Evolutionary conservation across 441 rosid species (phyloP), one percentile per base, ranked within the genome.

Genomic region (Euphorbia celastroides): DNA sequence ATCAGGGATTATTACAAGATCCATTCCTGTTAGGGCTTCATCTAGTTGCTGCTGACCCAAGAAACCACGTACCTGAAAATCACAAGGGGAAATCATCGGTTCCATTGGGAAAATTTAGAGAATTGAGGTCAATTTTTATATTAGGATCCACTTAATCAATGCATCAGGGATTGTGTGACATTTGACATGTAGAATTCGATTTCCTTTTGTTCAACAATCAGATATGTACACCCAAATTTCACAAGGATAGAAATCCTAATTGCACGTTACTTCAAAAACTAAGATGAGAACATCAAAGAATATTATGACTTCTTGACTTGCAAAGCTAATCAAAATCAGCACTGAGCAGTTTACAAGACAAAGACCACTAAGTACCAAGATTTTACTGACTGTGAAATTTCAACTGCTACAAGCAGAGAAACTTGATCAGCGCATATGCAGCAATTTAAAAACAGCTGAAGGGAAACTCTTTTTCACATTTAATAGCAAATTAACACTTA

Each of bases 1-100:
- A 57, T 97, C 98, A 20, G 97, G 98, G 66, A 93, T 89, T 36
- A 93, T 79, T 56, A 89, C 95, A 74, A 90, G 84, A 72, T 93
- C 89, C 88, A 89, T 86, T 38, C 93, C 97, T 25, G 79, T 85
- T 26, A 93, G 88, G 10, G 94, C 93, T 70, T 82, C 83, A 71
- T 84, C 90, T 76, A 93, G 72, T 41, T 90, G 91, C 51, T 82
- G 75, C 67, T 82, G 88, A 22, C 97, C 97, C 30, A 91, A 74
- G 85, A 93, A 93, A 61, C 96, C 96, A 46, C 86, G 89, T 26
- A 90, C 97, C 96, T 88, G 60, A 2, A 71, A 34, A 44, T 57
- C 8, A 34, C 30, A 34, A 2, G 32, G 57, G 32, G n/a, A 48
- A 48, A 12, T 41, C 27, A 57, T 44, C 11, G 60, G n/a, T 50